Evolutionary conservation across 345 rosid species (phyloP).

Genomic region (Gynandropsis gynandra): DNA sequence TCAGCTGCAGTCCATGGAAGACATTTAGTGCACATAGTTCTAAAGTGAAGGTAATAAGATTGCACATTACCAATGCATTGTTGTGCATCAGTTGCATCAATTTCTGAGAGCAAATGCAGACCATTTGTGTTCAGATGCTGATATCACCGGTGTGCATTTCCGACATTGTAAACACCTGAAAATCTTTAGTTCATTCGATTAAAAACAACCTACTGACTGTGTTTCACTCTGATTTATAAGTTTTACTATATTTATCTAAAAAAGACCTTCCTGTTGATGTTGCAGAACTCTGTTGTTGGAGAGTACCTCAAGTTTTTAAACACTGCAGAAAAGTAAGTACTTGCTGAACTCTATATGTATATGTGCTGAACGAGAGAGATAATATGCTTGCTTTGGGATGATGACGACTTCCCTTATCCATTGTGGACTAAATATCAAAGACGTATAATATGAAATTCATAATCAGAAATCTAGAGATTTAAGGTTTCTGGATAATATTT

Average conservation of each 20-base stretch:
- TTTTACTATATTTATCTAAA: neutral
- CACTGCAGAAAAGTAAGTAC: constrained; percentile 58
- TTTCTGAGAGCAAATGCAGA: neutral
- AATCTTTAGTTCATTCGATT: too few species aligned
- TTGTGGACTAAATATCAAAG: too few species aligned
- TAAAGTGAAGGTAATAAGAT: constrained; percentile 42
- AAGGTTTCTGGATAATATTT: too few species aligned
- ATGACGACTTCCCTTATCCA: neutral
- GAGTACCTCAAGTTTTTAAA: constrained; percentile 60
- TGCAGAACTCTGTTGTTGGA: constrained; percentile 51
- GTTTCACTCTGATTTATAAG: neutral
- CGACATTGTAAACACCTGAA: too few species aligned
- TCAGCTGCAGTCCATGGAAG: constrained; percentile 40
- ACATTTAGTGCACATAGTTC: constrained; percentile 36
- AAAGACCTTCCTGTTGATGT: neutral
- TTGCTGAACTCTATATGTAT: neutral
- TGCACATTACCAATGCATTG: neutral
- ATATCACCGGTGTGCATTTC: too few species aligned
- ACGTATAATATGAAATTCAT: too few species aligned
- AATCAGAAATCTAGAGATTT: too few species aligned
- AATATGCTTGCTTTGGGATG: neutral
- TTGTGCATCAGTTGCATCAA: neutral
- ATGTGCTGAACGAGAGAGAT: neutral
- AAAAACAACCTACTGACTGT: too few species aligned
- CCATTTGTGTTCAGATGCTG: neutral